Evolutionary conservation across 169 alveolate genomes (phyloP), one percentile per base, ranked within the genome.

Genomic region (Cryptosporidium bovis): DNA sequence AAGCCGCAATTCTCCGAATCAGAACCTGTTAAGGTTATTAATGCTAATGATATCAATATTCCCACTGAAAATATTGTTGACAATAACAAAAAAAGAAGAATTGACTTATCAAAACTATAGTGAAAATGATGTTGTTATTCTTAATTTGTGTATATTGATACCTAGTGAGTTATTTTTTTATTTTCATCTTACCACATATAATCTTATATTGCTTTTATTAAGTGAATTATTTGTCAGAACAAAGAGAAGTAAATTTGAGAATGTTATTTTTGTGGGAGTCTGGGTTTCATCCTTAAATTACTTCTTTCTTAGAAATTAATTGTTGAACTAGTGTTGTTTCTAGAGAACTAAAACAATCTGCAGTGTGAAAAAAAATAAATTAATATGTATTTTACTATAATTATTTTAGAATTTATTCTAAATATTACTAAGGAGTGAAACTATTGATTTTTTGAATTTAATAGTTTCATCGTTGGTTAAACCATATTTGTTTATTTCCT

Each of bases 11-110:
- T 77, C n/a, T 62, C 87, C 0, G 87, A 77, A 56, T 36, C 13
- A 18, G 87, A 77, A 62, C 69, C 69, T 24, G 64, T 77, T 34
- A 77, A 77, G 29, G 87, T 77, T 77, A 62, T 77, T 44, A 77
- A 77, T 56, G 51, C 77, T 8, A 62, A n/a, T 40, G 65, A 60
- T 13, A 16, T 20, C 12, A 29, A 62, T 20, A 40, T 6, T 13
- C 24, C 27, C 10, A 4, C 13, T 60, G 55, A 36, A 18, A 77
- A 77, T 60, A 60, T 62, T 3, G 87, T 56, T 18, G 87, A 77
- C 44, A 77, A 71, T 31, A 15, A 66, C 20, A 77, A 77, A 46
- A 77, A 62, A 56, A 77, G 87, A 77, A 77, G 87, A 48, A 77
- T 77, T 44, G 87, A 77, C 18, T 46, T 77, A 50, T 44, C 87